Conservation (phyloP, 108 stramenopile species). For the Chaetoceros tenuissimus region DNA sequence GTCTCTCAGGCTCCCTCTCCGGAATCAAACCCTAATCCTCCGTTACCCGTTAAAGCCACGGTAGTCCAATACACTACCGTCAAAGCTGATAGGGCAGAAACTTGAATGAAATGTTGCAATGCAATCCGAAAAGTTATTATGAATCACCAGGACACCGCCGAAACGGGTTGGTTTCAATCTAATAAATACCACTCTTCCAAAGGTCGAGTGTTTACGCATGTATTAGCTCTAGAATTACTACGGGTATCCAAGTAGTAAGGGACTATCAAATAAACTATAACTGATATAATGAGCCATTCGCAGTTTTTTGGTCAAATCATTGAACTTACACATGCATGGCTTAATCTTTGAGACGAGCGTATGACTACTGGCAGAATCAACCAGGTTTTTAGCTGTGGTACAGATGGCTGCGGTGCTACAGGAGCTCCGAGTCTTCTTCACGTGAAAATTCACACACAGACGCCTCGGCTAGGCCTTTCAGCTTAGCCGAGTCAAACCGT, state of each 20-base stretch:
- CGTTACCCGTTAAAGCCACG: constrained; percentile 95
- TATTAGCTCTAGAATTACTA: constrained; percentile 99
- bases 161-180: constrained; percentile 92
- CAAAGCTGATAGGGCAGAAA: constrained; percentile 98
- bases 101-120: constrained; percentile 84
- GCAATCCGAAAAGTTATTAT: constrained; percentile 93
- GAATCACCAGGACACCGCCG: constrained; percentile 90
- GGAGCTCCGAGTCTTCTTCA: no score
- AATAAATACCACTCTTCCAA: no score
- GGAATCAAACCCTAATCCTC: constrained; percentile 96
- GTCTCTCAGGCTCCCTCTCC: constrained; percentile 98
- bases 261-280: constrained; percentile 98
- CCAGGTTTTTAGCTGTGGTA: constrained; percentile 94
- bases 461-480: no score
- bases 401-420: no score
- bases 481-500: neutral
- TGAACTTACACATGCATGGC: constrained; percentile 99
- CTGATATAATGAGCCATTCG: constrained; percentile 99
- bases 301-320: constrained; percentile 84
- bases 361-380: constrained; percentile 99
- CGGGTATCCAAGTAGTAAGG: constrained; percentile 98
- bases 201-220: constrained; percentile 87
- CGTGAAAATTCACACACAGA: no score
- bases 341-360: constrained; percentile 99
- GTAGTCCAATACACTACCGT: constrained; percentile 96